Evolutionary conservation across 108 stramenopile genomes (phyloP), one percentile per base, ranked within the genome.

Genomic region (Conticribra guillardii): DNA sequence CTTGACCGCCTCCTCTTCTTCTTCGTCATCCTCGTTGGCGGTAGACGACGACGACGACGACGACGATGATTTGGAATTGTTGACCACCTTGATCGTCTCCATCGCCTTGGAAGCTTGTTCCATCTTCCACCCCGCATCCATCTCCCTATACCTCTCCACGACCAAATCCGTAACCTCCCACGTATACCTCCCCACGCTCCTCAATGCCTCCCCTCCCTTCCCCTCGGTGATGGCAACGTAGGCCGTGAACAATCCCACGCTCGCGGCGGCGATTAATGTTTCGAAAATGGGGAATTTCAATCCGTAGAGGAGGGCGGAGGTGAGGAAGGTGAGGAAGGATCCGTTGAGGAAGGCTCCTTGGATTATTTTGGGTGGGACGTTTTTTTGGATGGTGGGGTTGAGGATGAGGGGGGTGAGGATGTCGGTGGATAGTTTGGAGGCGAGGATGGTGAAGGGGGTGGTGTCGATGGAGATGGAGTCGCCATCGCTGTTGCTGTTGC

Each of bases 301-400:
- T 8, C 71, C 71, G 30, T 55, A 61, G 30, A 80, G 17, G 0
- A 74, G 9, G 41, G 73, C 54, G 23, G 76, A 62, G 16, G 78
- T 60, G 54, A 89, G 60, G 17, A 85, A 45, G n/a, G 74, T 59
- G 32, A 88, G 31, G 45, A 71, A 54, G 41, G 86, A 77, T 32
- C 79, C 87, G 18, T 73, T 30, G n/a, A 87, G 30, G 24, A 75
- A 80, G 15, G 90, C 86, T 15, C 90, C 90, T 47, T 82, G 76
- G 70, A 91, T 88, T 18, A 67, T 57, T 37, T 77, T 71, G 9
- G 54, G 57, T 21, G 87, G 77, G 19, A 89, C 86, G 44, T 81
- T 80, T 32, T 83, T 60, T 73, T 81, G 72, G 31, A 91, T 81
- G 29, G 82, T 61, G 14, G 78, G 74, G 26, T 71, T 46, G 47